These are phyloP conservation scores for Gaultheria prostrata DNA, from an alignment of 148 eudicot genomes.

Conservation along the genomic window DNA sequence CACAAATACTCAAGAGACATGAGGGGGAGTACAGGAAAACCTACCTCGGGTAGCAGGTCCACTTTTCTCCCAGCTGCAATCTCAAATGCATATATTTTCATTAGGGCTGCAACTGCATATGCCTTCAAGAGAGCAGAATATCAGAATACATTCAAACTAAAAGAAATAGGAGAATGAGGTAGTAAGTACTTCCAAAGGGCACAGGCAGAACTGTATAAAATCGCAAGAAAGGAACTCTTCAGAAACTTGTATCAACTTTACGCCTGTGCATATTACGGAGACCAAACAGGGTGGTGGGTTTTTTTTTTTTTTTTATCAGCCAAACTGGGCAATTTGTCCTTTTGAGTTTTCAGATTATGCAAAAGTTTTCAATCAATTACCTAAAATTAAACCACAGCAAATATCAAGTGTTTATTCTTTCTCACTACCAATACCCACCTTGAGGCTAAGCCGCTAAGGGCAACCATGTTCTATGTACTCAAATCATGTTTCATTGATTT, in stretches of 20 bases:
- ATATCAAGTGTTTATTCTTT: neutral
- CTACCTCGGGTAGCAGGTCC: conserved; percentile 91
- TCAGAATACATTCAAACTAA: neutral
- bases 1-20: neutral
- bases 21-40: neutral
- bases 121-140: conserved; percentile 48
- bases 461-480: neutral
- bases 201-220: neutral
- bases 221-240: neutral
- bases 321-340: neutral
- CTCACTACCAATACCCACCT: neutral
- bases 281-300: neutral
- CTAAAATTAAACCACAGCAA: neutral
- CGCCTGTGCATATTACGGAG: neutral
- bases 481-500: neutral
- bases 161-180: neutral
- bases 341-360: neutral
- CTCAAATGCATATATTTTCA: conserved; percentile 89
- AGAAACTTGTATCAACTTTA: neutral
- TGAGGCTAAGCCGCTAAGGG: neutral
- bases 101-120: conserved; percentile 85
- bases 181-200: conserved; percentile 1
- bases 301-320: neutral
- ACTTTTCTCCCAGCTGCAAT: conserved; percentile 79
- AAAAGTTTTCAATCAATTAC: neutral